Evolutionary conservation across 345 rosid genomes (phyloP), one percentile per base, ranked within the genome.

Genomic region (Gossypioides kirkii): DNA sequence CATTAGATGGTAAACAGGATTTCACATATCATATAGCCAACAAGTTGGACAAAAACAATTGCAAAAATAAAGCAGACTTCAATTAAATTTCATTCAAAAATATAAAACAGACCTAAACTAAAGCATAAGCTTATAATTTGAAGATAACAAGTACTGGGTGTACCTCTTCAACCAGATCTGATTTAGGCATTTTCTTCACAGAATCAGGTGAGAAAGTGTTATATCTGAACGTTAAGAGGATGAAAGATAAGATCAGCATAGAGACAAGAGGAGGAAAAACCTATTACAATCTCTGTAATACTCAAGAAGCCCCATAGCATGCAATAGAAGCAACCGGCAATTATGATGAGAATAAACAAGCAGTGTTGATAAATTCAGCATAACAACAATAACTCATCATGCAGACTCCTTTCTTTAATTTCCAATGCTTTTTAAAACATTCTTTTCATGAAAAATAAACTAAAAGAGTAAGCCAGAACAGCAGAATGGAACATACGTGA

Each of bases 141-240:
- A 18, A 41, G 12, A 8, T 17, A 11, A 52, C 74, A 42, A 50
- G 56, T 12, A 38, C 32, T 11, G 18, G 46, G 61, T 56, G 76
- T 86, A 94, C 98, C 96, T 90, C 96, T 72, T 90, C 86, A 59
- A 87, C 90, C 28, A 94, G 94, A 76, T 85, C 93, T 59, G 91
- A 69, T 82, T 90, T 91, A 6, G 96, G 93, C 91, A 90, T 82
- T 80, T 85, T 88, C 92, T 84, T 94, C 70, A 91, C 98, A 20
- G 71, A 63, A 62, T 94, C 93, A 0, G 98, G 94, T 11, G 94
- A 75, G 84, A 91, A 91, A 38, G 97, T 94, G 77, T 84, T 90
- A 84, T 94, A 91, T 61, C 97, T 90, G 86, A 72, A 79, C 67
- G 42, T 43, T 17, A 41, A 28, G 60, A 69, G 22, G 70, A 69